Evolutionary conservation across 139 green algal species (phyloP).

Genomic region (Pleodorina starrii): DNA sequence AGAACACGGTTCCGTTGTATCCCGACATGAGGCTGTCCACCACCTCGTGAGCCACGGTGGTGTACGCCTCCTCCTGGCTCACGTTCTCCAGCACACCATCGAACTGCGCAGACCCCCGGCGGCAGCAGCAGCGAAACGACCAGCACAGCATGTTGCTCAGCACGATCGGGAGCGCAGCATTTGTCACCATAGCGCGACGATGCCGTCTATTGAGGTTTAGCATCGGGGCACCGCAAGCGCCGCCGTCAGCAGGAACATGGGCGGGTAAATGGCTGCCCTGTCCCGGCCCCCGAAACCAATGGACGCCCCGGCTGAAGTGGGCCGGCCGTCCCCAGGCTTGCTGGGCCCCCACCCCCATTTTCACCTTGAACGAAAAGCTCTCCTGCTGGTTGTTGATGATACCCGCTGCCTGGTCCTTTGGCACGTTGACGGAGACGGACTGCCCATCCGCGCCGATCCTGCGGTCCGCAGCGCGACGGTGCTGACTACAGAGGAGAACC

Average conservation of each 20-base stretch:
- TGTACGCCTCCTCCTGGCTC: constrained; percentile 79
- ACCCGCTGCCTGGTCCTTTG: constrained; percentile 68
- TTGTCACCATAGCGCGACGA: too few relatives aligned
- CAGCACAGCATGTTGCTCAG: too few relatives aligned
- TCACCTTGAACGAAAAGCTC: constrained; percentile 78
- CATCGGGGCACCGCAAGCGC: too few relatives aligned
- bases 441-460: constrained; percentile 63
- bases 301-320: too few relatives aligned
- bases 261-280: too few relatives aligned
- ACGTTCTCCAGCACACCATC: constrained; percentile 81
- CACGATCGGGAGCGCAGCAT: too few relatives aligned
- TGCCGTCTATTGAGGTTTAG: too few relatives aligned
- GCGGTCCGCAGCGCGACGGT: background rate
- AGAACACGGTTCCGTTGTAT: constrained; percentile 87
- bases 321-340: too few relatives aligned
- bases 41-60: constrained; percentile 67
- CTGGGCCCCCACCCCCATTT: too few relatives aligned
- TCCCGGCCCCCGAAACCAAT: too few relatives aligned
- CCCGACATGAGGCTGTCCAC: constrained; percentile 78
- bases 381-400: constrained; percentile 80
- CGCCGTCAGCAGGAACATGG: too few relatives aligned
- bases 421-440: constrained; percentile 62
- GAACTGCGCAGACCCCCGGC: constrained; percentile 61
- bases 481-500: too few relatives aligned
- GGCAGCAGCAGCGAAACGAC: background rate